Base-by-base conservation (phyloP, 805 yeast genomes). In the Vanderwaltozyma verrucispora region DNA sequence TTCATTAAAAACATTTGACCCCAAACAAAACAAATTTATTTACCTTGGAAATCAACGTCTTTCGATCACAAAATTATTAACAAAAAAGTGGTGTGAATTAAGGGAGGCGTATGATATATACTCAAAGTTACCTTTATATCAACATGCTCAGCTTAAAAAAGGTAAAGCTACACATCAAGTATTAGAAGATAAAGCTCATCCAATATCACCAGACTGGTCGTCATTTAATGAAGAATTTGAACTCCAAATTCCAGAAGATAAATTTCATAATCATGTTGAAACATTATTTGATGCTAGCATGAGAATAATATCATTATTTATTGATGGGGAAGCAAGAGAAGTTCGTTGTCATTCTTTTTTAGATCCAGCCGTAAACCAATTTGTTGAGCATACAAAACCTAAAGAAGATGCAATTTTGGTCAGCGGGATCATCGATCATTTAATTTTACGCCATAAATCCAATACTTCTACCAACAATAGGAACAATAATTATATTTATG, bases 11-110 rank as follows among this genome's bases (percentile, higher is more conserved):
- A 28, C 12, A 15, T 3, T 15, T 10, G 25, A 19, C 20, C 10
- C 14, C 2, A 13, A 3, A 2, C 10, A 5, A 3, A 9, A 8
- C 3, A 19, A 24, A 11, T n/a, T 14, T n/a, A 35, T 35, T n/a
- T 33, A 31, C 23, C 12, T 21, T 13, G 27, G 18, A 6, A 36
- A 31, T 10, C 24, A 36, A 6, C 42, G 63, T 24, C 39, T 58
- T 12, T 55, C 61, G 9, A 86, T 80, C 4, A 78, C 88, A 0
- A 70, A 67, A 38, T 52, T 82, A 8, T 56, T 78, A 10, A 72
- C 80, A 0, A 64, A 70, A 24, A 56, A 67, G 13, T 81, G 86
- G 83, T 82, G 92, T 62, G 89, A 82, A 54, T 57, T 81, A 32
- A 60, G 75, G 29, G 65, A 62, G 15, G 65, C 69, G 41, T 81